phyloP scores from a whole-genome alignment of 2,329 filamentous ascomycete species.

The Blastomyces gilchristii region DNA sequence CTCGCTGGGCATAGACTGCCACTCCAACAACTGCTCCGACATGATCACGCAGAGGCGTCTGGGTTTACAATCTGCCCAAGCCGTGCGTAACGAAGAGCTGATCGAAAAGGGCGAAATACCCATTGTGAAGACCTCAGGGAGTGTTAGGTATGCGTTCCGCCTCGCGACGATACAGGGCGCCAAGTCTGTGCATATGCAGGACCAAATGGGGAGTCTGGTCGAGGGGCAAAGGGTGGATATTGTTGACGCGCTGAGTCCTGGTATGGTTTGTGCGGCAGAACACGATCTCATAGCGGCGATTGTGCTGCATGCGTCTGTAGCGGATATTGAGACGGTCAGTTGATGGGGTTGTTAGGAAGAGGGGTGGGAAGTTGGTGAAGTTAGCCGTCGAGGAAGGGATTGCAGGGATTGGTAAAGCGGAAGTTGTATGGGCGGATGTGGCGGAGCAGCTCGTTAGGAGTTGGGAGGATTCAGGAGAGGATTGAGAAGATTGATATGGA shows the following conservation, averaged over 20 bases:
- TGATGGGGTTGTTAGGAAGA: slow-evolving; percentile 17
- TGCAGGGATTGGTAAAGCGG: background rate
- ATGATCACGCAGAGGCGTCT: slow-evolving; percentile 23
- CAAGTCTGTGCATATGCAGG: slow-evolving; percentile 20
- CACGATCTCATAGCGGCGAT: slow-evolving; percentile 23
- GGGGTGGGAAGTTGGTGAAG: slow-evolving; percentile 9
- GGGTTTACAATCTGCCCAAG: slow-evolving; percentile 20
- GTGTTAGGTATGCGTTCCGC: slow-evolving; percentile 21
- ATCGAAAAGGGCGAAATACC: slow-evolving; percentile 11
- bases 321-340: slow-evolving; percentile 24
- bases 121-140: slow-evolving; percentile 12
- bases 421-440: background rate
- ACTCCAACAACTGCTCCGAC: slow-evolving; percentile 22
- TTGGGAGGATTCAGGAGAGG: slow-evolving; percentile 1
- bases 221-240: slow-evolving; percentile 25
- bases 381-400: slow-evolving; percentile 1
- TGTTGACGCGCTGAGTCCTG: slow-evolving; percentile 20
- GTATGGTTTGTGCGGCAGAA: slow-evolving; percentile 21
- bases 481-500: background rate
- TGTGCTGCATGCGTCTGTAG: slow-evolving; percentile 21
- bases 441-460: background rate
- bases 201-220: slow-evolving; percentile 20
- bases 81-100: slow-evolving; percentile 13
- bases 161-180: slow-evolving; percentile 26
- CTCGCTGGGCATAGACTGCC: slow-evolving; percentile 26